These are phyloP conservation scores for Aquilaria yunnanensis DNA, from an alignment of 345 rosid species.

Conservation along the genomic window DNA sequence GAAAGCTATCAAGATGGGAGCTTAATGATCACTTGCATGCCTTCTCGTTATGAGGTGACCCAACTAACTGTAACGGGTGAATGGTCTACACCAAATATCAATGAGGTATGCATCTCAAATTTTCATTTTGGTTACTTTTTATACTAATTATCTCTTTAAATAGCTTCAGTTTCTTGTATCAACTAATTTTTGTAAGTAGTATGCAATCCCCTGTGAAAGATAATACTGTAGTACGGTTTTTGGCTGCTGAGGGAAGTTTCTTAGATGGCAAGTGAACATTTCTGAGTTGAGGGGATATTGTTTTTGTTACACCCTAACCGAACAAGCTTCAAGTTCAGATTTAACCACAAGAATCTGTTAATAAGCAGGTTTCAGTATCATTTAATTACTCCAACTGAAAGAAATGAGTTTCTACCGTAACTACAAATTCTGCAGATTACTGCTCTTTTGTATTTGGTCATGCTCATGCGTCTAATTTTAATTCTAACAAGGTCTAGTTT, in stretches of 20 bases:
- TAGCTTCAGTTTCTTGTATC: neutral
- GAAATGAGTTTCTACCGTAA: no score
- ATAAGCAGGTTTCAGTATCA: no score
- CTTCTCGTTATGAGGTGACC: conserved; percentile 82
- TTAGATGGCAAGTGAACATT: no score
- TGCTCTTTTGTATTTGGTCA: no score
- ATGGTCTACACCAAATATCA: conserved; percentile 73
- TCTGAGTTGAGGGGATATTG: no score
- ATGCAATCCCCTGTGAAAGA: neutral
- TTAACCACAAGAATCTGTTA: no score
- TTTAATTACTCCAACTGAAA: no score
- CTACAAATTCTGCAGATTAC: no score
- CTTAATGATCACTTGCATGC: conserved; percentile 77
- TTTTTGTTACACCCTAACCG: no score
- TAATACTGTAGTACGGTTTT: neutral
- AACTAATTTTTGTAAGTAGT: neutral
- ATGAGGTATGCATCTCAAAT: conserved; percentile 45
- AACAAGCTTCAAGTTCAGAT: no score
- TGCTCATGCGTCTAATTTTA: no score
- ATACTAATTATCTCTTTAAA: neutral
- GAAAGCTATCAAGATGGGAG: conserved; percentile 91
- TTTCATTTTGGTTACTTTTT: neutral
- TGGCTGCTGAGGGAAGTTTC: neutral
- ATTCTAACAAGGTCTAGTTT: no score
- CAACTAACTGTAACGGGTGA: conserved; percentile 81